Evolutionary conservation across 2,329 filamentous ascomycete genomes (phyloP).

Genomic region (Bisporella sp.): DNA sequence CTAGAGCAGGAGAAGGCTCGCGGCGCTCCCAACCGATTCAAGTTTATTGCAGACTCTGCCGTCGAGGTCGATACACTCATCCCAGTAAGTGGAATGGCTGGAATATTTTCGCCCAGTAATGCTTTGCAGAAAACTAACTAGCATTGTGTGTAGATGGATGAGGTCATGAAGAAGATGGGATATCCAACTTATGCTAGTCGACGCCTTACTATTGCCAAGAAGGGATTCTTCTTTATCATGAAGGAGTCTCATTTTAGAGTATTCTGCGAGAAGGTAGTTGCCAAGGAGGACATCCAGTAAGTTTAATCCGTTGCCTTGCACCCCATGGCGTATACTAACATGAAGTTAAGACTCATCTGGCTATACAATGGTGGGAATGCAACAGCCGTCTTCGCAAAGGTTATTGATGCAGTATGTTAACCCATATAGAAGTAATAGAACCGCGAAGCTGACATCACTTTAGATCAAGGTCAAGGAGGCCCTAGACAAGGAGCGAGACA

Average conservation of each 20-base stretch:
- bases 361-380: slow-evolving; percentile 28
- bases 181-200: slow-evolving; percentile 18
- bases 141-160: slow-evolving; percentile 7
- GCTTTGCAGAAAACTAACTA: neutral
- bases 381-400: slow-evolving; percentile 24
- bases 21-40: slow-evolving; percentile 15
- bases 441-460: neutral
- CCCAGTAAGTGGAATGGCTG: neutral
- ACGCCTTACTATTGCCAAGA: slow-evolving; percentile 25
- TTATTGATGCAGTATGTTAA: slow-evolving; percentile 13
- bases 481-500: slow-evolving; percentile 14
- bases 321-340: neutral
- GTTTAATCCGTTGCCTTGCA: neutral
- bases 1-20: slow-evolving; percentile 13
- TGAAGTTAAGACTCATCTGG: slow-evolving; percentile 11
- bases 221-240: slow-evolving; percentile 24
- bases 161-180: slow-evolving; percentile 19
- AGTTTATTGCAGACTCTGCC: slow-evolving; percentile 19
- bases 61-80: slow-evolving; percentile 17
- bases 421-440: neutral
- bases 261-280: slow-evolving; percentile 19
- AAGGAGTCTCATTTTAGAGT: slow-evolving; percentile 14
- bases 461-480: slow-evolving; percentile 17
- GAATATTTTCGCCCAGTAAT: neutral
- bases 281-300: slow-evolving; percentile 18